Percentiles rank a stretch among this genome's conserved stretches.
Evolutionary conservation across 208 protist genomes (phyloP).

Genomic region (Crithidia sp.): DNA sequence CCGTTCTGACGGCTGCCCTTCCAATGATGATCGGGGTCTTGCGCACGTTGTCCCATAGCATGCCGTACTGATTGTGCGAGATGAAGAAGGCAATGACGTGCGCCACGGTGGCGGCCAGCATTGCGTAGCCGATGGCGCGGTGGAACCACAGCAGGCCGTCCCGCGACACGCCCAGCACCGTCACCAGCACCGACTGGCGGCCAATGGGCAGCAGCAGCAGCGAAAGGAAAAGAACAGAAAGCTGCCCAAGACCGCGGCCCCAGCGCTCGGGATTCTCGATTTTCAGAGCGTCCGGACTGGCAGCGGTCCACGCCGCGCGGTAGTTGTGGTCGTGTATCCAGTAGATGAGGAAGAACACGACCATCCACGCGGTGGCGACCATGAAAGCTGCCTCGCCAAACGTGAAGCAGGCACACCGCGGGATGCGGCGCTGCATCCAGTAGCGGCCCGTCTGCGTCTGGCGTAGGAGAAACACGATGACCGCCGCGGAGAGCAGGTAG

Average conservation of each 20-base stretch:
- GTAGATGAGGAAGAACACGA: constrained; percentile 58
- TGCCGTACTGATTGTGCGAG: constrained; percentile 27
- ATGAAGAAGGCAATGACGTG: constrained; percentile 38
- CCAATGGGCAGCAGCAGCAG: constrained; percentile 60
- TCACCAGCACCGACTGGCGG: constrained; percentile 54
- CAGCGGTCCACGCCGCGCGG: constrained; percentile 25
- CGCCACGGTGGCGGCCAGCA: constrained; percentile 32
- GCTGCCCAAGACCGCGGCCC: constrained; percentile 58
- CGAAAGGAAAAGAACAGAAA: constrained; percentile 61
- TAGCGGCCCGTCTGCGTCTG: constrained; percentile 20
- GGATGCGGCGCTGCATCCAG: constrained; percentile 32
- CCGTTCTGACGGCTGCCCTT: constrained; percentile 18
- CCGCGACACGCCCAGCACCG: constrained; percentile 52
- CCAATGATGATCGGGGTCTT: constrained; percentile 19
- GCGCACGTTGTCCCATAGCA: constrained; percentile 42
- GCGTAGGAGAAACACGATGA: constrained; percentile 36
- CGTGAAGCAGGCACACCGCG: constrained; percentile 22
- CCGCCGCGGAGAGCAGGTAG: constrained; percentile 40
- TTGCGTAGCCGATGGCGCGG: constrained; percentile 44
- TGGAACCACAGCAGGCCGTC: constrained; percentile 67
- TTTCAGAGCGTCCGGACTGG: not conserved
- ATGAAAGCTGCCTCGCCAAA: constrained; percentile 36
- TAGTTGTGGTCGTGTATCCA: constrained; percentile 75
- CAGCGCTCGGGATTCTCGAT: constrained; percentile 37
- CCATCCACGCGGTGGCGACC: constrained; percentile 32